Evolutionary conservation across 2,329 filamentous ascomycete genomes (phyloP).

Genomic region (Alternaria longipes): DNA sequence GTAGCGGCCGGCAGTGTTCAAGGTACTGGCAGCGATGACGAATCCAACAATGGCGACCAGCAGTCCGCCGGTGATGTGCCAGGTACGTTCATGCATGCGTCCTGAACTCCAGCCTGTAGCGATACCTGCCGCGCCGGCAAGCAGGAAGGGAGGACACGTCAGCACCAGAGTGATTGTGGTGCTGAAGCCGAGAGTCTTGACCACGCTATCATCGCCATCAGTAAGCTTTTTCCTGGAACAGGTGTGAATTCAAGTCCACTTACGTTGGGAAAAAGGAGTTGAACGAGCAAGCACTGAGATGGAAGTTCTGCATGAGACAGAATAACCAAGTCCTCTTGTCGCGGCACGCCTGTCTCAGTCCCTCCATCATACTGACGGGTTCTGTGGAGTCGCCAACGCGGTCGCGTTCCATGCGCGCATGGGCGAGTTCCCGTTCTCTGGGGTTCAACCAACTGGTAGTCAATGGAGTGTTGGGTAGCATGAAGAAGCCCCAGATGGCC

Average conservation of each 20-base stretch:
- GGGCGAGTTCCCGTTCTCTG: slow-evolving; percentile 55
- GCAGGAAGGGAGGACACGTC: slow-evolving; percentile 59
- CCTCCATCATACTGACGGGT: slow-evolving; percentile 37
- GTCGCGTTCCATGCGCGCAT: slow-evolving; percentile 55
- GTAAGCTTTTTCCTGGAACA: background rate
- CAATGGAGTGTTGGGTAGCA: slow-evolving; percentile 43
- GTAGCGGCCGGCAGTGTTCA: slow-evolving; percentile 42
- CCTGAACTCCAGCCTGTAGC: slow-evolving; percentile 62
- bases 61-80: slow-evolving; percentile 59
- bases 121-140: slow-evolving; percentile 59
- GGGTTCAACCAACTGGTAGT: slow-evolving; percentile 58
- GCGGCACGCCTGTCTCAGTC: slow-evolving; percentile 39
- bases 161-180: slow-evolving; percentile 48
- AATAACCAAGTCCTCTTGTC: slow-evolving; percentile 45
- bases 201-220: slow-evolving; percentile 34
- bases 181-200: slow-evolving; percentile 50
- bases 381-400: slow-evolving; percentile 56
- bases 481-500: slow-evolving; percentile 41
- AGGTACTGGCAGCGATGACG: slow-evolving; percentile 42
- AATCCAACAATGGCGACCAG: slow-evolving; percentile 56
- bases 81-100: slow-evolving; percentile 59
- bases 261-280: slow-evolving; percentile 47
- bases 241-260: slow-evolving; percentile 7
- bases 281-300: slow-evolving; percentile 41
- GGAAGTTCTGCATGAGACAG: slow-evolving; percentile 45